Percentiles rank a stretch among this genome's conserved stretches.
Conservation (phyloP, 257 asterid genomes). For the Cordia subcordata region DNA sequence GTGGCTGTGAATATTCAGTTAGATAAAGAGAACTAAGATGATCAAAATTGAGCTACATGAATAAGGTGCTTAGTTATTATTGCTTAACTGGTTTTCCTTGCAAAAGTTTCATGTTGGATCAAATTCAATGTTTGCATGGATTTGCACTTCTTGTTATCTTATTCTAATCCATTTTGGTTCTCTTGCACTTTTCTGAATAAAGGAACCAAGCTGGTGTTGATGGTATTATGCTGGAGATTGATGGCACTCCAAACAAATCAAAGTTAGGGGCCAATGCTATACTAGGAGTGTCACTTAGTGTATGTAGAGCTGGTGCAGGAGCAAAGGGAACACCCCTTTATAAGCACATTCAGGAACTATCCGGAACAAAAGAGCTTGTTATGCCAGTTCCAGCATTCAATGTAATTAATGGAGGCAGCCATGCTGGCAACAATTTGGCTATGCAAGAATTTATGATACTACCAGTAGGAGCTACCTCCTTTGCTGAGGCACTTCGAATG, state of each 20-base stretch:
- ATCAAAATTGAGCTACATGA: too few relatives aligned
- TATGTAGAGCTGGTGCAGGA: slow-evolving; percentile 97
- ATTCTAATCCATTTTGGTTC: neutral
- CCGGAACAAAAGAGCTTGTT: slow-evolving; percentile 81
- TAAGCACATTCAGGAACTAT: slow-evolving; percentile 85
- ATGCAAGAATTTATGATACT: slow-evolving; percentile 98
- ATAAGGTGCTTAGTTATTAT: too few relatives aligned
- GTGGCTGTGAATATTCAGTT: too few relatives aligned
- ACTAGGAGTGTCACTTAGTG: slow-evolving; percentile 92
- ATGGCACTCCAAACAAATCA: slow-evolving; percentile 90
- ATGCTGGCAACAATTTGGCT: slow-evolving; percentile 96
- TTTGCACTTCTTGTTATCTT: neutral
- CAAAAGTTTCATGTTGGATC: neutral
- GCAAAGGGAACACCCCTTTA: slow-evolving; percentile 82
- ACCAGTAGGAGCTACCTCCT: slow-evolving; percentile 89
- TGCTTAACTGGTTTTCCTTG: neutral
- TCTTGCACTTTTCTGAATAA: slow-evolving; percentile 10
- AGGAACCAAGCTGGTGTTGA: slow-evolving; percentile 88
- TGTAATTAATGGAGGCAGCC: slow-evolving; percentile 97
- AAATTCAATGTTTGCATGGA: neutral
- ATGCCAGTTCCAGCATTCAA: slow-evolving; percentile 99
- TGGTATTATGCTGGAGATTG: slow-evolving; percentile 82
- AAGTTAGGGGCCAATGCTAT: slow-evolving; percentile 96
- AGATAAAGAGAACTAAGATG: too few relatives aligned
- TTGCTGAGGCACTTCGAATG: slow-evolving; percentile 86